phyloP scores from a whole-genome alignment of 139 green algal species.

The Zygnema circumcarinatum region DNA sequence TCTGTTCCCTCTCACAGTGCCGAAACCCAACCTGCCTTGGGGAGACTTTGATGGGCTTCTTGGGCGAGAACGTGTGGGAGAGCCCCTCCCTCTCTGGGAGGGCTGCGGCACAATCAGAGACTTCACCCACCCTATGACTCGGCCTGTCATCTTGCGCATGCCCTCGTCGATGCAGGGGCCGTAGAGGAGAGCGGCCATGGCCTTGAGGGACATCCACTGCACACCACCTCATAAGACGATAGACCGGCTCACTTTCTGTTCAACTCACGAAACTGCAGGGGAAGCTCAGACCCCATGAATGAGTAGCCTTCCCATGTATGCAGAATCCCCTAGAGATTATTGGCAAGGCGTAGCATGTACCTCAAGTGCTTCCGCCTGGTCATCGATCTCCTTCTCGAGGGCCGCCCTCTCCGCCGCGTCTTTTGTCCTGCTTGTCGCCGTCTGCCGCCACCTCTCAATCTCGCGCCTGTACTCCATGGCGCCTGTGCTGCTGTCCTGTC shows the following conservation, averaged over 20 bases:
- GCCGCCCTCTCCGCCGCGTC: conserved; percentile 38
- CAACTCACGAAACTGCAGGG: neutral
- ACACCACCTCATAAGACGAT: neutral
- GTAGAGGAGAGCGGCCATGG: conserved; percentile 59
- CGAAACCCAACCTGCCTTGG: neutral
- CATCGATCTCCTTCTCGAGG: conserved; percentile 39
- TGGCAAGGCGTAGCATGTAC: neutral
- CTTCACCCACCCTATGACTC: conserved; percentile 53
- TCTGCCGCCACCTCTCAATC: conserved; percentile 29
- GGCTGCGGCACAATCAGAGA: conserved; percentile 14
- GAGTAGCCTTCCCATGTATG: neutral
- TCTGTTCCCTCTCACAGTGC: neutral
- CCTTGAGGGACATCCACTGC: conserved; percentile 41
- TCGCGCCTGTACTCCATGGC: conserved; percentile 34
- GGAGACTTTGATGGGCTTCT: neutral
- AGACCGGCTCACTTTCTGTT: too few relatives aligned
- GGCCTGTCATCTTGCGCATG: conserved; percentile 39
- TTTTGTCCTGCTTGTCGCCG: neutral
- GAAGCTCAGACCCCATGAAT: too few relatives aligned
- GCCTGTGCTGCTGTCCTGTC: neutral
- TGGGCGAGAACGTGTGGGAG: conserved; percentile 1
- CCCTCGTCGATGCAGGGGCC: conserved; percentile 59
- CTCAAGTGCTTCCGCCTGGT: conserved; percentile 46
- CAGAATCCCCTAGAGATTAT: neutral
- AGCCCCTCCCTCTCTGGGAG: neutral